Conservation (phyloP, 2,329 filamentous ascomycete species). For the Alternaria sp. region DNA sequence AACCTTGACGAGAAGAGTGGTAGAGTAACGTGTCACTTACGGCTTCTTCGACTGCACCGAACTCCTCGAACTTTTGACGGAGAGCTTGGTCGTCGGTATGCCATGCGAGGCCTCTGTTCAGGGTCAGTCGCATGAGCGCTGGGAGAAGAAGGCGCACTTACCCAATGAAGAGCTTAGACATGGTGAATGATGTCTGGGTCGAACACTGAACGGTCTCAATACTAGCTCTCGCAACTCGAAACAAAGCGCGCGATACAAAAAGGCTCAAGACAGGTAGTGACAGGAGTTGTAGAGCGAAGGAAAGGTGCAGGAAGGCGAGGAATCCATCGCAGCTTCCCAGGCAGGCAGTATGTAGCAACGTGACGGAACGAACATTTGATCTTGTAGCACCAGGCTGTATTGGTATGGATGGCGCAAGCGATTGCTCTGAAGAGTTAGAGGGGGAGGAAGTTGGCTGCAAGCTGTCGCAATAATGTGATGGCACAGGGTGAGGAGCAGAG, state of each 20-base stretch:
- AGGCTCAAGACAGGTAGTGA: conserved; percentile 33
- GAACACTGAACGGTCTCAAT: conserved; percentile 53
- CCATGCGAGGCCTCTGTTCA: conserved; percentile 91
- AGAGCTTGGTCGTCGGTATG: conserved; percentile 92
- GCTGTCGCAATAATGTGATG: conserved; percentile 22
- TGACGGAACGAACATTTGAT: conserved; percentile 53
- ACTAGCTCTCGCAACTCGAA: conserved; percentile 43
- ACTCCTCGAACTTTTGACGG: conserved; percentile 90
- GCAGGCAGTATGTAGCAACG: conserved; percentile 44
- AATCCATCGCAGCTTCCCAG: conserved; percentile 42
- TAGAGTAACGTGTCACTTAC: conserved; percentile 67
- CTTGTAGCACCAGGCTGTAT: conserved; percentile 40
- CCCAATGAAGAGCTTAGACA: conserved; percentile 97
- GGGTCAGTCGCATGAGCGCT: conserved; percentile 15
- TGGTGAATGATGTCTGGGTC: conserved; percentile 55
- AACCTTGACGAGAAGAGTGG: not conserved
- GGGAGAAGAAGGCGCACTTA: conserved; percentile 58
- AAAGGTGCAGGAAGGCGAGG: conserved; percentile 30
- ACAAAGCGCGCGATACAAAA: conserved; percentile 40
- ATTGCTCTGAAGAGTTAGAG: conserved; percentile 26
- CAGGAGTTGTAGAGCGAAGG: conserved; percentile 29
- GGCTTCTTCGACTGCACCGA: conserved; percentile 90
- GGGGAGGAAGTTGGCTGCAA: conserved; percentile 24
- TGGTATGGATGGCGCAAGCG: conserved; percentile 35
- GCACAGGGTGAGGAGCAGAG: conserved; percentile 27